Evolutionary conservation across 2,329 filamentous ascomycete species (phyloP), one percentile per base, ranked within the genome.

Genomic region (Aspergillus sp.): DNA sequence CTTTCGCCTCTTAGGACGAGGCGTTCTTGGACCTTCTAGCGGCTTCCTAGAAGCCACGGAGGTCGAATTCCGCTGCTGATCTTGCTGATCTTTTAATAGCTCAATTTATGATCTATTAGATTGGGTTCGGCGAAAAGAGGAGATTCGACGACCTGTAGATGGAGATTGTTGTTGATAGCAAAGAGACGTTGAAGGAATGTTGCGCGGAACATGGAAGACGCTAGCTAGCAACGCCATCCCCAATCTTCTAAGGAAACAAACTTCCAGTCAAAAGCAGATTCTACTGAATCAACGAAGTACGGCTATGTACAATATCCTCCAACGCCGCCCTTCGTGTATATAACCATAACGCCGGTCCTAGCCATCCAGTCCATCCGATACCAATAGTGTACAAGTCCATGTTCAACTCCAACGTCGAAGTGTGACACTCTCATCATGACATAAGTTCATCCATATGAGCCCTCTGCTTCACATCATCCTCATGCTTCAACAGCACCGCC

Each of bases 401-500:
- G 23, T 37, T 43, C 25, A 30, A 12, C 25, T 30, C 25, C 25
- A 12, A 12, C 3, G 3, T 30, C 10, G 10, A 30, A 12, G 10
- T 30, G 10, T 30, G 9, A 12, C 2, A 30, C 9, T 20, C 39
- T 39, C 17, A 35, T 62, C 54, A 69, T 38, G 65, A 67, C 49
- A 69, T 50, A 42, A 69, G 44, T 38, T 66, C 63, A 38, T 68
- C 74, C 78, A 75, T 62, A 80, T 90, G 81, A 19, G 90, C 87
- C 54, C 75, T 77, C 68, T 93, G 80, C 13, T 60, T 61, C 12
- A 53, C 49, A n/a, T 51, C 51, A 5, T 60, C 56, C 45, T 67
- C 78, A 4, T 78, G 84, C 61, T 83, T 85, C 47, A 95, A 60
- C 42, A 97, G 70, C 13, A 97, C 86, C 0, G 90, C 88, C 4